Conservation (phyloP, 805 yeast species). For the Candida boidinii region DNA sequence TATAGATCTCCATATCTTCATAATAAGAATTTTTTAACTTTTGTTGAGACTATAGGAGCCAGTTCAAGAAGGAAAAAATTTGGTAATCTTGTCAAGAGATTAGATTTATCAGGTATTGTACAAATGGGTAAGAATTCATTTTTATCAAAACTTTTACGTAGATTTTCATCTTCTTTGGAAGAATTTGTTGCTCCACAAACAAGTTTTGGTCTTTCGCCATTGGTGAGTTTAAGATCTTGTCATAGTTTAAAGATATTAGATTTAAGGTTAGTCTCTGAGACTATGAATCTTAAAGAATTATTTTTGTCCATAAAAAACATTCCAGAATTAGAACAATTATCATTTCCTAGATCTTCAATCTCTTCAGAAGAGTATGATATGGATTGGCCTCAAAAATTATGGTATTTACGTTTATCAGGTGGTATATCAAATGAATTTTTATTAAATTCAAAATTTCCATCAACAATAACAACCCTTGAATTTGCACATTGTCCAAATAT, state of each 20-base stretch:
- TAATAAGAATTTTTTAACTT: slow-evolving; percentile 59
- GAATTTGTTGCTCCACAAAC: slow-evolving; percentile 88
- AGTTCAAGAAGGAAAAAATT: slow-evolving; percentile 36
- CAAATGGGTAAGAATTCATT: slow-evolving; percentile 90
- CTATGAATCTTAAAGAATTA: slow-evolving; percentile 73
- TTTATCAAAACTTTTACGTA: slow-evolving; percentile 72
- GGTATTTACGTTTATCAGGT: slow-evolving; percentile 74
- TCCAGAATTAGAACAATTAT: slow-evolving; percentile 57
- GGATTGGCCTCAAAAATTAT: slow-evolving; percentile 75
- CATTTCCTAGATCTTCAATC: slow-evolving; percentile 85
- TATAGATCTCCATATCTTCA: slow-evolving; percentile 56
- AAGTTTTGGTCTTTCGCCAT: slow-evolving; percentile 86
- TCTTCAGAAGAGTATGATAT: slow-evolving; percentile 50
- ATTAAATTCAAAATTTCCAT: slow-evolving; percentile 61
- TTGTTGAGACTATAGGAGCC: slow-evolving; percentile 59
- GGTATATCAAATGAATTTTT: slow-evolving; percentile 82
- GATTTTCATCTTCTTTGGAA: slow-evolving; percentile 60
- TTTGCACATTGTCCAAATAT: slow-evolving; percentile 84
- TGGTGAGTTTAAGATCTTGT: slow-evolving; percentile 74
- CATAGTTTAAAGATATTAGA: slow-evolving; percentile 56
- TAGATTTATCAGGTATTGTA: slow-evolving; percentile 72
- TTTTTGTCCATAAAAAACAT: slow-evolving; percentile 65
- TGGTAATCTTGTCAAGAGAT: slow-evolving; percentile 51
- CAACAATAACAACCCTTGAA: slow-evolving; percentile 59
- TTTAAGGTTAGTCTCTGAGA: slow-evolving; percentile 80